Evolutionary conservation across 1,284 basidiomycete genomes (phyloP), one percentile per base, ranked within the genome.

Genomic region (Hymenochaete sp.): DNA sequence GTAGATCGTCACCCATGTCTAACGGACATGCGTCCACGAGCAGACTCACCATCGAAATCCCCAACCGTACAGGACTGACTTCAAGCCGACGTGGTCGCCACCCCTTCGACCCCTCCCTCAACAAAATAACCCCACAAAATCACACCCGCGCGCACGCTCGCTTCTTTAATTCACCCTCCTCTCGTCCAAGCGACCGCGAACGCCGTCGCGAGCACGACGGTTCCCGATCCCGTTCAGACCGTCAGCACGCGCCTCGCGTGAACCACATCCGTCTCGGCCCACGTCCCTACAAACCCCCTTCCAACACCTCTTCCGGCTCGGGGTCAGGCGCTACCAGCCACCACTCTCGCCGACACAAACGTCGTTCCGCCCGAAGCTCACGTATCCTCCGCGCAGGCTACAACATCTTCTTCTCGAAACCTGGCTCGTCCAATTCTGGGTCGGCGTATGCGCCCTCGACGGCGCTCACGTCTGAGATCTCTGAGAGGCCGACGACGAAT

Each of bases 391-490:
- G 44, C 9, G 33, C 48, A 26, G 48, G 44, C 14, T 46, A 46
- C 33, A 50, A 50, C 19, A 22, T 46, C 13, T 35, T 46, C 40
- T 50, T 50, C 28, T 44, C 48, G 14, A 21, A 41, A 26, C 44
- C 48, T 13, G 48, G 48, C 16, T 50, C 48, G 19, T 46, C 44
- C 28, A 46, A 24, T 16, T 42, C 44, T n/a, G 48, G 48, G 7
- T 50, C 48, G 9, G 43, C 44, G 16, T 46, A 46, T 33, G 48
- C 44, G 13, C 48, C 48, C 5, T 40, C 44, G 7, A 50, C 48
- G 9, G 48, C 38, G 13, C 33, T 46, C 19, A 50, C 48, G 33
- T 46, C 39, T 22, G 38, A 42, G 13, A 50, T 50, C 10, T 46
- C 44, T 8, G 48, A 50, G 32, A 31, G 48, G 3, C 48, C 48